Evolutionary conservation across 805 yeast species (phyloP), one percentile per base, ranked within the genome.

Genomic region (Myxozyma neglecta): DNA sequence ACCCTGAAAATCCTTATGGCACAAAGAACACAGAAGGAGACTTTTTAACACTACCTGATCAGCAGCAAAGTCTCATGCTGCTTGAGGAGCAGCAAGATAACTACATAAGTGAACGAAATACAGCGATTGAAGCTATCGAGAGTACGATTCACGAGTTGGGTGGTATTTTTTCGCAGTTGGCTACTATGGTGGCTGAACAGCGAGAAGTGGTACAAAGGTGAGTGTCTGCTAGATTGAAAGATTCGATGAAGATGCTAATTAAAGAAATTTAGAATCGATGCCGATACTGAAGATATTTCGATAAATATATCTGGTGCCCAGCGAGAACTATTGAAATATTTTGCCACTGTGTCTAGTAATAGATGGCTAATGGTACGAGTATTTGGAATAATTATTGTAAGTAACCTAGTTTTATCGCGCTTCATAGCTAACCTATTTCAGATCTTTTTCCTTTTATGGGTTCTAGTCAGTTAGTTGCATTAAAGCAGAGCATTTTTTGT

Each of bases 131-230:
- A 72, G 90, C 97, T 0, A 94, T 94, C 54, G 99, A 94, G 73
- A 83, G 90, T n/a, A 94, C 99, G 0, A 94, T 94, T 64, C 93
- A 93, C 71, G 98, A 94, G 74, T 96, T 94, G 53, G 99, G 99
- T 47, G 88, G 89, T 53, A 80, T 94, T 63, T 94, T 94, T 77
- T 93, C 89, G 70, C 99, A 94, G 75, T 80, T 94, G 69, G 97
- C 98, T 5, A 88, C 96, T 0, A 93, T 94, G 98, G 97, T 94
- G 7, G 91, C 89, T 64, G 98, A 94, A 74, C 99, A 94, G 76
- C 93, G 98, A 45, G 99, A 94, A 70, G 89, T 88, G 14, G 93
- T 94, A 60, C 98, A 93, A 74, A 80, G 98, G 61, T 63, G 49
- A 3, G 61, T 11, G 5, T 42, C 10, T 8, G 3, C 18, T 13